phyloP scores from a whole-genome alignment of 441 rosid species.

The Euphorbia schlechtendalii region DNA sequence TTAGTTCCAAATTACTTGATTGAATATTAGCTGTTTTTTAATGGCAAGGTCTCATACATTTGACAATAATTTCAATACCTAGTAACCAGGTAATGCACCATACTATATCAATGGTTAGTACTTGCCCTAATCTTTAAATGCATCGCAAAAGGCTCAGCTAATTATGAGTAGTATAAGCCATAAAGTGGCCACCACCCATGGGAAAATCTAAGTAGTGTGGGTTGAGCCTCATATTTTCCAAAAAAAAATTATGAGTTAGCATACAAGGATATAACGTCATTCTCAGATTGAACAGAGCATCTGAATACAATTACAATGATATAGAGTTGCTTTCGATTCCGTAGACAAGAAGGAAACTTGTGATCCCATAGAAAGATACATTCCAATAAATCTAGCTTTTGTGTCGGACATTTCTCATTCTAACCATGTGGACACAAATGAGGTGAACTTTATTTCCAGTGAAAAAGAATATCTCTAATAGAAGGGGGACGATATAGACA shows the following conservation, averaged over 20 bases:
- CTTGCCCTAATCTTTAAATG: neutral
- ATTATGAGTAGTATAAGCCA: too few relatives aligned
- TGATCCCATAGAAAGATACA: constrained; percentile 1
- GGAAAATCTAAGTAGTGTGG: neutral
- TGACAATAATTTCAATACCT: too few relatives aligned
- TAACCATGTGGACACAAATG: constrained; percentile 10
- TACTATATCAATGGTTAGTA: neutral
- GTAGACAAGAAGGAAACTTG: constrained; percentile 3
- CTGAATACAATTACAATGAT: constrained; percentile 16
- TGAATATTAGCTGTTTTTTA: neutral
- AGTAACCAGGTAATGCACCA: too few relatives aligned
- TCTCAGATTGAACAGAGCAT: neutral
- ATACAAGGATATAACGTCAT: neutral
- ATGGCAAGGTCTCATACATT: neutral
- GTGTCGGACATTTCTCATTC: constrained; percentile 6
- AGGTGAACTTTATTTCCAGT: constrained; percentile 14
- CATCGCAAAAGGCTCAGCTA: neutral
- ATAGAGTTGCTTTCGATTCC: constrained; percentile 7
- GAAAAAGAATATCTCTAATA: constrained; percentile 1
- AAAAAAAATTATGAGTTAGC: neutral
- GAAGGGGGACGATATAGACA: neutral
- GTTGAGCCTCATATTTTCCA: neutral
- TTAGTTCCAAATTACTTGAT: neutral
- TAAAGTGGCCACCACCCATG: too few relatives aligned
- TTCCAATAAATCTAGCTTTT: constrained; percentile 11